Percentiles rank a stretch among this genome's conserved stretches.
Conservation (phyloP, 2,329 filamentous ascomycete genomes). For the Zelopaecilomyces penicillatus region DNA sequence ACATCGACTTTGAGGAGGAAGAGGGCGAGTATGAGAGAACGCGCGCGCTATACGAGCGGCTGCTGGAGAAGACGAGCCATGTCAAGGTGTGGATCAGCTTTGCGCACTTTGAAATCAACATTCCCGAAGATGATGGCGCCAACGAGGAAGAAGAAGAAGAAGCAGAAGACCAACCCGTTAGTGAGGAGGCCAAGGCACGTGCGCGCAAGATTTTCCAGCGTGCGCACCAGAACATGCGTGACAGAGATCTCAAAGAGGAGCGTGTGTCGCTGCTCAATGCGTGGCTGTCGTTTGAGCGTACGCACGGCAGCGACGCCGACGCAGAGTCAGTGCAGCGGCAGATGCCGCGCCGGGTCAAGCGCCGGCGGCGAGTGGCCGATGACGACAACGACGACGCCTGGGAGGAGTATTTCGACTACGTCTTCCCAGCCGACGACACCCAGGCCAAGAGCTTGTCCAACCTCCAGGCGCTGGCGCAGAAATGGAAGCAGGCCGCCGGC, state of each 20-base stretch:
- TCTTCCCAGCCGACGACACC: slow-evolving; percentile 93
- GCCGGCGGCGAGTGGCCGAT: slow-evolving; percentile 83
- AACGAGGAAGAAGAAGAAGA: slow-evolving; percentile 49
- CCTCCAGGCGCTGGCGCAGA: slow-evolving; percentile 75
- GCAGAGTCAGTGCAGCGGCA: slow-evolving; percentile 78
- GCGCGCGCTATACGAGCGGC: slow-evolving; percentile 75
- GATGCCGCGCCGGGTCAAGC: slow-evolving; percentile 91
- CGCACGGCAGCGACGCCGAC: slow-evolving; percentile 68
- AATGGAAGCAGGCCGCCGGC: slow-evolving; percentile 64
- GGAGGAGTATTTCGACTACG: slow-evolving; percentile 92
- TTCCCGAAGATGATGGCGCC: slow-evolving; percentile 63
- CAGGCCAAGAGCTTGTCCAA: slow-evolving; percentile 75
- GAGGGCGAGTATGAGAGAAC: slow-evolving; percentile 84
- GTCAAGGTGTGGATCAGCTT: slow-evolving; percentile 99
- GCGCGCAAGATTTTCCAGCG: slow-evolving; percentile 79
- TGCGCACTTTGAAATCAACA: slow-evolving; percentile 95
- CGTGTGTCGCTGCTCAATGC: slow-evolving; percentile 84
- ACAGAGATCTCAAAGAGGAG: slow-evolving; percentile 86
- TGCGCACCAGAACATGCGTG: slow-evolving; percentile 79
- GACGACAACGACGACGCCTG: slow-evolving; percentile 42
- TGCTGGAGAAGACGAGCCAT: slow-evolving; percentile 91
- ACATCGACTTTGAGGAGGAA: slow-evolving; percentile 97
- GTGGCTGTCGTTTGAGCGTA: slow-evolving; percentile 87
- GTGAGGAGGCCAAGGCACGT: slow-evolving; percentile 73
- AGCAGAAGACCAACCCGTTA: slow-evolving; percentile 60